Evolutionary conservation across 305 asterid genomes (phyloP).

Genomic region (Fraxinus ornus): DNA sequence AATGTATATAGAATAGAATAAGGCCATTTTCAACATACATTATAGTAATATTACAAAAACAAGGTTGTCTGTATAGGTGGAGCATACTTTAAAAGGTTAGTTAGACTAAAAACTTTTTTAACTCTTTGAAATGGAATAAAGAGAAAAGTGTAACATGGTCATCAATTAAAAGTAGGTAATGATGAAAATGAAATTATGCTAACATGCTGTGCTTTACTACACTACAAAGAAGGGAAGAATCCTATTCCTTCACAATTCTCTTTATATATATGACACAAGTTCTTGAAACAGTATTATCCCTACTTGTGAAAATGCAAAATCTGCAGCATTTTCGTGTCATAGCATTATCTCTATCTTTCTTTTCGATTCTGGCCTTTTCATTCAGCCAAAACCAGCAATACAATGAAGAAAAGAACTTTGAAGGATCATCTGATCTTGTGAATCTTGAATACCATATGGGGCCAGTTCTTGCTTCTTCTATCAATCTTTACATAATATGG

Average conservation of each 20-base stretch:
- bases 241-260: constrained; percentile 15
- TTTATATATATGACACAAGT: constrained; percentile 5
- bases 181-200: constrained; percentile 37
- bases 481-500: constrained; percentile 69
- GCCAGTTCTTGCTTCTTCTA: constrained; percentile 60
- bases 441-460: constrained; percentile 81
- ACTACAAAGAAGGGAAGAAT: constrained; percentile 32
- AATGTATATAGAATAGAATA: neutral
- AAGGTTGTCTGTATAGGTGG: neutral
- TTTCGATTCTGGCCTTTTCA: constrained; percentile 30
- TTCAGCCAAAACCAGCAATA: constrained; percentile 26
- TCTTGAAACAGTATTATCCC: constrained; percentile 1
- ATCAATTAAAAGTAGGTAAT: constrained; percentile 43
- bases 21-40: neutral
- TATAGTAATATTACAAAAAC: constrained; percentile 14
- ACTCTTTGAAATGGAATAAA: constrained; percentile 35
- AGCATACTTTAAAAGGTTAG: neutral
- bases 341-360: constrained; percentile 25
- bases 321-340: constrained; percentile 23
- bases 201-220: constrained; percentile 35
- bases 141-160: constrained; percentile 37
- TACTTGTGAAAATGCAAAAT: constrained; percentile 32
- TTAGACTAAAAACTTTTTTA: constrained; percentile 11
- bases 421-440: constrained; percentile 63
- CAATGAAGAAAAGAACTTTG: constrained; percentile 45